Evolutionary conservation across 1,284 basidiomycete genomes (phyloP), one percentile per base, ranked within the genome.

Genomic region (Agaricales sp.): DNA sequence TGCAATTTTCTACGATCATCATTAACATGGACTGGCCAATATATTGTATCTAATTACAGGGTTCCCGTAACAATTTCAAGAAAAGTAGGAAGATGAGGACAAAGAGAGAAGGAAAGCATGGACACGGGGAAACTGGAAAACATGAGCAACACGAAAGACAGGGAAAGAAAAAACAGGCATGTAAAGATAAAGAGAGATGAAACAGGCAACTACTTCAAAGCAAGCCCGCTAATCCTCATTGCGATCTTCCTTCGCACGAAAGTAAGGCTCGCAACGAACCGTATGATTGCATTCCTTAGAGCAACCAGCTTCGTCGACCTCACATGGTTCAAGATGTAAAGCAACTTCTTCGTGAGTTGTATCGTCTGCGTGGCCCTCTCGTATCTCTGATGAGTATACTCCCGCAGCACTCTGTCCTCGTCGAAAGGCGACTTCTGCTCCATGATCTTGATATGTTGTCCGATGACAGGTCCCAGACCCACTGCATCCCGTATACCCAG

Each of bases 401-500:
- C n/a, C 30, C 30, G 30, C 8, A 35, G 30, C 8, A 35, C 30
- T 11, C 30, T 8, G n/a, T 35, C 30, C 30, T 35, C 30, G 30
- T 35, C 30, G n/a, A 35, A 35, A 8, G n/a, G 30, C 30, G 30
- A n/a, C n/a, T 35, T 49, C 30, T 39, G 19, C 16, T 19, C 50
- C 22, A 18, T 24, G 6, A 24, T 37, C 12, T 51, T 22, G 11
- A 55, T 26, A 23, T 52, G 53, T 43, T 43, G 47, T 14, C 53
- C 51, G n/a, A 62, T 50, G 2, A 57, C 55, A 11, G 56, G 56
- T 18, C 62, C 68, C 1, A 69, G 57, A 30, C 58, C 58, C 19
- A 69, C 59, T 1, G 68, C 67, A 51, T 73, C 71, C 20, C 69
- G 64, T n/a, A 73, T 60, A 4, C 68, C 68, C 8, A 71, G 63